Evolutionary conservation across 768 basidiomycete species (phyloP), one percentile per base, ranked within the genome.

Genomic region (Daedaleopsis sinensis): DNA sequence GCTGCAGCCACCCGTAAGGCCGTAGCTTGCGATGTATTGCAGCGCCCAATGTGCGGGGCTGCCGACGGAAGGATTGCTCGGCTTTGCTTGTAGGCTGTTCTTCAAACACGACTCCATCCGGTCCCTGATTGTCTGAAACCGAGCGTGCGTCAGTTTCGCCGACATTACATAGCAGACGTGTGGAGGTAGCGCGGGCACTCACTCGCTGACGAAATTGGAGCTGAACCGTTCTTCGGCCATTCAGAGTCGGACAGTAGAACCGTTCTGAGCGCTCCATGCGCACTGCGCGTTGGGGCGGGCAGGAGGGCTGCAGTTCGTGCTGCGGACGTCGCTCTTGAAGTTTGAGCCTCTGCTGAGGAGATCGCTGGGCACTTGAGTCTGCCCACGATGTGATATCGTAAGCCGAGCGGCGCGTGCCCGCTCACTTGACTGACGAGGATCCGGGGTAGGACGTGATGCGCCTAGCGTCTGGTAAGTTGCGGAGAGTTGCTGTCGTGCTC

Each of bases 361-460:
- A 32, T 32, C 27, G 27, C 27, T 32, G 27, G 27, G 27, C 27
- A 32, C 27, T 32, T 32, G 4, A 3, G 27, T 32, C n/a, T n/a
- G n/a, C n/a, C n/a, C 21, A 21, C 47, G 47, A 21, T 10, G 23
- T 1, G 9, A 49, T 49, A 24, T 11, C 21, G 47, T 49, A 23
- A 49, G 21, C 13, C 21, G 24, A 11, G 3, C 19, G 47, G 47
- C 47, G 47, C 47, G 47, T 49, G 47, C 23, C 47, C 47, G 47
- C 15, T 49, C 47, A 49, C 21, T 49, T 49, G 47, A 49, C 21
- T 13, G 47, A 49, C 47, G 47, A 49, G 47, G 47, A 49, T 49
- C 47, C 47, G 47, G 23, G 47, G 47, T 23, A 27, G 21, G 47
- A 24, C 19, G 23, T 24, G 12, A 15, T 49, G 47, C 21, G 13